These are phyloP conservation scores for Solanum pinnatisectum DNA, from an alignment of 257 asterid genomes.

Conservation along the genomic window DNA sequence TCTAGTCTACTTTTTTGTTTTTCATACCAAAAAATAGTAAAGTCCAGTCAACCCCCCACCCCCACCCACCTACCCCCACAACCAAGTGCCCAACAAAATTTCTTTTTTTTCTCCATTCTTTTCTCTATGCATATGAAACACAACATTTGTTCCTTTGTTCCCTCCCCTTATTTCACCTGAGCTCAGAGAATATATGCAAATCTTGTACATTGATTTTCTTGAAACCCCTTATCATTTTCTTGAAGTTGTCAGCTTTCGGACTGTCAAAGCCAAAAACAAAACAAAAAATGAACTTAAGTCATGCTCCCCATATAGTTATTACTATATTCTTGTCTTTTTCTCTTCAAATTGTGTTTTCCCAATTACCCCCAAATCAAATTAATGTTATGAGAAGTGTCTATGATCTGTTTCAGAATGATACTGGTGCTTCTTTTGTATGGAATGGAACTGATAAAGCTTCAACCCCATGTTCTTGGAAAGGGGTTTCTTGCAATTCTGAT, in stretches of 20 bases:
- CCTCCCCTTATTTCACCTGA: not conserved
- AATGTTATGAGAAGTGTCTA: slow-evolving; percentile 29
- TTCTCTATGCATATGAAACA: not conserved
- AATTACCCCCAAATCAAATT: slow-evolving; percentile 34
- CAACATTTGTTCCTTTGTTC: not conserved
- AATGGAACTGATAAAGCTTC: slow-evolving; percentile 10
- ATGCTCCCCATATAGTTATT: not conserved
- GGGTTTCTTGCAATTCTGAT: slow-evolving; percentile 37
- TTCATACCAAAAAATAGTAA: not conserved
- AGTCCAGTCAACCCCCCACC: not conserved
- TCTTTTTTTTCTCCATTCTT: not conserved
- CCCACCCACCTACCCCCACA: not conserved
- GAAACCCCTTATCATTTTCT: not conserved
- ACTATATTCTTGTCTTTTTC: not conserved
- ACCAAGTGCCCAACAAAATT: not conserved
- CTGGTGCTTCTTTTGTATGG: slow-evolving; percentile 34
- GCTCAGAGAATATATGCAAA: not conserved
- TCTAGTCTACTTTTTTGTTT: not conserved
- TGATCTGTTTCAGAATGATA: slow-evolving; percentile 22
- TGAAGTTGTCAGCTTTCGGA: not conserved
- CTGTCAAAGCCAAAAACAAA: not conserved
- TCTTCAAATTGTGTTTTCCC: slow-evolving; percentile 26
- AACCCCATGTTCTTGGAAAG: slow-evolving; percentile 66
- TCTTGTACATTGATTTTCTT: not conserved
- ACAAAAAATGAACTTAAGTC: not conserved